These are phyloP conservation scores for Zygosaccharomyces lentus DNA, from an alignment of 805 yeast genomes.

Conservation along the genomic window DNA sequence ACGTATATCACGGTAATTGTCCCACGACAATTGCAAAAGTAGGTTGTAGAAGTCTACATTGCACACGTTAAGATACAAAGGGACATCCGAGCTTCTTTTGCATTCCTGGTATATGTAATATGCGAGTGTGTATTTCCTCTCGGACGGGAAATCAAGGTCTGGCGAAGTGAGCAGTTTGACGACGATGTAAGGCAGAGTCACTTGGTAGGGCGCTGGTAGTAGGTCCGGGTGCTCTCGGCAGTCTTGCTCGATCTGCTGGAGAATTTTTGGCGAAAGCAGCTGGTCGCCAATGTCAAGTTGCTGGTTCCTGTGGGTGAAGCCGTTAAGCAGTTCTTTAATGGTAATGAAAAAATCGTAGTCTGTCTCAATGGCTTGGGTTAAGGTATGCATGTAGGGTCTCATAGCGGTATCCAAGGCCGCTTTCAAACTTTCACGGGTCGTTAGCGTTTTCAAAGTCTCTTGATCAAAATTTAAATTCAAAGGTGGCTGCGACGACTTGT, in stretches of 20 bases:
- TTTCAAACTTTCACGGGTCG: slow-evolving; percentile 23
- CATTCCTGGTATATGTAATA: slow-evolving; percentile 29
- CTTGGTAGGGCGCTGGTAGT: slow-evolving; percentile 29
- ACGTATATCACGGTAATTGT: slow-evolving; percentile 24
- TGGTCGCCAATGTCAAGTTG: slow-evolving; percentile 10
- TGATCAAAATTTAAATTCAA: slow-evolving; percentile 7
- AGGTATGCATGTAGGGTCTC: slow-evolving; percentile 18
- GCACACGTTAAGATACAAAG: slow-evolving; percentile 31
- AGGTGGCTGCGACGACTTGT: background rate
- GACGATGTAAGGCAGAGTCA: slow-evolving; percentile 28
- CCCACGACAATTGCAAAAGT: slow-evolving; percentile 30
- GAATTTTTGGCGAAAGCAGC: slow-evolving; percentile 13
- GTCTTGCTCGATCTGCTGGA: slow-evolving; percentile 17
- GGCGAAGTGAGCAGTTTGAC: slow-evolving; percentile 18
- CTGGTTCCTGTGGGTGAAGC: slow-evolving; percentile 15
- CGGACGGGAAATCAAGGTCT: slow-evolving; percentile 19
- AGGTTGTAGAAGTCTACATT: slow-evolving; percentile 31
- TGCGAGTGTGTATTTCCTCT: slow-evolving; percentile 25
- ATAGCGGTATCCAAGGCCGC: slow-evolving; percentile 22
- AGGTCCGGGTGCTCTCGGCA: slow-evolving; percentile 5
- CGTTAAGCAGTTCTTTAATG: slow-evolving; percentile 12
- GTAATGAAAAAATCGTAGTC: slow-evolving; percentile 27
- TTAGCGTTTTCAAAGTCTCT: slow-evolving; percentile 15
- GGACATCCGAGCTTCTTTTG: slow-evolving; percentile 24
- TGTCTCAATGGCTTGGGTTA: slow-evolving; percentile 15